Evolutionary conservation across 768 basidiomycete genomes (phyloP), one percentile per base, ranked within the genome.

Genomic region (Podaxis mareebaensis): DNA sequence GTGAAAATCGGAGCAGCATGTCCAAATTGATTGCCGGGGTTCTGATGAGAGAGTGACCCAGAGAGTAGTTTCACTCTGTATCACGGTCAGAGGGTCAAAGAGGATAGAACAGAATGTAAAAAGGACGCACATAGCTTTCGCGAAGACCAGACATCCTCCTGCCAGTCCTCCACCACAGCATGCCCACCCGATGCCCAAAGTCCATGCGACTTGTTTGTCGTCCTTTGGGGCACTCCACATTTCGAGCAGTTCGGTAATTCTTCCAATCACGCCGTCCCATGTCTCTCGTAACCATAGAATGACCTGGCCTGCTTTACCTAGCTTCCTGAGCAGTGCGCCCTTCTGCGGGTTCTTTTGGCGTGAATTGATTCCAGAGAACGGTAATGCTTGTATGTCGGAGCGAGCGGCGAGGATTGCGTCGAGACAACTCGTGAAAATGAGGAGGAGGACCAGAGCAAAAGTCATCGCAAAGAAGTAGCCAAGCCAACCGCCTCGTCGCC

Each of bases 111-210:
- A 53, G 28, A 26, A 52, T 54, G 39, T 10, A 4, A 52, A 13
- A 10, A 49, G 39, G 46, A 79, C 88, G 70, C 69, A 90, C 89
- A 83, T 85, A 24, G 89, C 84, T 68, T 85, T 85, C 3, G 84
- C 83, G 68, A 98, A 96, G 3, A 99, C 93, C 62, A 99, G 80
- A 74, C 88, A 91, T 46, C 89, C 88, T 4, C 96, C 96, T 5
- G 94, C 93, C 42, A 99, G 78, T 39, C 93, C 90, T 12, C 96
- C 96, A 38, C 96, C 95, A 60, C 88, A 88, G 65, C 95, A 95
- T 2, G 94, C 92, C 96, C 96, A 98, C 1, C 89, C 90, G 55
- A 99, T 93, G 13, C 95, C 96, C 51, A 96, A 81, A 28, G 92
- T 88, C 93, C 95, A 97, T 6, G 90, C 90, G 46, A 99, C 79